phyloP scores from a whole-genome alignment of 176 grass and related monocot genomes.

The Oryza glaberrima region DNA sequence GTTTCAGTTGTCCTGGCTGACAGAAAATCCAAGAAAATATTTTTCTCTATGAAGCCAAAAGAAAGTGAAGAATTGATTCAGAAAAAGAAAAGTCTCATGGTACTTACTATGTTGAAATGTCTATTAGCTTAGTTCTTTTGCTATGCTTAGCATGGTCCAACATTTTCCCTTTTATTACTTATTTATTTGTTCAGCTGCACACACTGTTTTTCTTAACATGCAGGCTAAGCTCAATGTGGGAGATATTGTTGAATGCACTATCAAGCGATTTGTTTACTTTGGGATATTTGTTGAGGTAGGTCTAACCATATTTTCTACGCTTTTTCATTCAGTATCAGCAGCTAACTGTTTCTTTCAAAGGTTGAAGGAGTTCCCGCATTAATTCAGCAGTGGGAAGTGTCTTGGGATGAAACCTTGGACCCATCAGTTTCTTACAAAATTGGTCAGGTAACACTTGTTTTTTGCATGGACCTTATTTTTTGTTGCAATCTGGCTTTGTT shows the following conservation, averaged over 20 bases:
- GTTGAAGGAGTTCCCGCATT: conserved; percentile 87
- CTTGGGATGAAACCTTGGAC: conserved; percentile 88
- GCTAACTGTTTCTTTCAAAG: conserved; percentile 61
- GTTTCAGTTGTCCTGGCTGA: conserved; percentile 78
- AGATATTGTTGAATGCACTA: conserved; percentile 74
- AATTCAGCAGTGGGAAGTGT: conserved; percentile 86
- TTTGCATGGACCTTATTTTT: not conserved
- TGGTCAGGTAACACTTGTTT: conserved; percentile 70
- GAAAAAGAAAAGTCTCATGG: conserved; percentile 96
- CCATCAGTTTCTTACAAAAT: conserved; percentile 81
- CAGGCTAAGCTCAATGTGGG: conserved; percentile 91
- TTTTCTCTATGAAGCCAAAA: conserved; percentile 83
- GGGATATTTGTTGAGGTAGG: conserved; percentile 97
- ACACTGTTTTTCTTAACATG: conserved; percentile 39
- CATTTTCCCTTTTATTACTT: not conserved
- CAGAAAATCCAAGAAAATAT: conserved; percentile 70
- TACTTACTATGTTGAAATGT: conserved; percentile 34
- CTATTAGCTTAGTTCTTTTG: not conserved
- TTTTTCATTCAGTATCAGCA: conserved; percentile 34
- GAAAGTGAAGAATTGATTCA: conserved; percentile 73
- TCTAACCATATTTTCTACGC: not conserved
- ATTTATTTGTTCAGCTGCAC: not conserved
- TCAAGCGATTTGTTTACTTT: conserved; percentile 86
- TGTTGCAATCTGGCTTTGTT: not conserved
- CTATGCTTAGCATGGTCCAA: conserved; percentile 32